Evolutionary conservation across 805 yeast genomes (phyloP), one percentile per base, ranked within the genome.

Genomic region (Starmera dryadoides): DNA sequence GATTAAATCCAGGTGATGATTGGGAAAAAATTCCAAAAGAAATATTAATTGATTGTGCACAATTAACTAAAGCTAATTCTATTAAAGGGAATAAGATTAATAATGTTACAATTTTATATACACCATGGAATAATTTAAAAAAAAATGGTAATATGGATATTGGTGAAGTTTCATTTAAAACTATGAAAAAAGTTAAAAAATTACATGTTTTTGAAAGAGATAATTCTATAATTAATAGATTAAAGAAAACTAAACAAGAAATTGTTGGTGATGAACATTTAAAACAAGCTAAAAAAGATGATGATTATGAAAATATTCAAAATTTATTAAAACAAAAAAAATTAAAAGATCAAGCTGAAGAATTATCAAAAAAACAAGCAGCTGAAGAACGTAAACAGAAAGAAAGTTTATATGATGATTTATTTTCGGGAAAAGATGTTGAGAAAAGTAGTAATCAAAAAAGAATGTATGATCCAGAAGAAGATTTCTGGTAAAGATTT

Each of bases 131-230:
- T 20, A 85, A 85, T 52, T 63, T 85, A 40, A 67, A 72, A 32
- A 81, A 81, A 47, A 76, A 76, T 37, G 81, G 80, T 12, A 73
- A 74, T 23, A 84, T 83, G 93, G 86, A 75, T 35, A 75, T 74
- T 5, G 94, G 94, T 4, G 86, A 86, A 36, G 94, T 85, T 6
- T 75, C 85, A 1, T 85, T 83, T 58, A 73, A 79, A 41, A 77
- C 80, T 42, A 69, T 67, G 2, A 75, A 71, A 43, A 60, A 63
- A 37, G 78, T 81, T 19, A 72, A 65, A 43, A 70, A 75, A 44
- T 59, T 75, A 23, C 69, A 66, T 44, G 71, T 86, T 25, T 71
- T 68, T 37, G 68, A 69, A 30, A 69, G 79, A 46, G 79, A 79
- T 34, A 82, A 79, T 50, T 60, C 73, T 5, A 64, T 80, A 2